Conservation (phyloP, 1,139 yeast species). For the Candida sp. region DNA sequence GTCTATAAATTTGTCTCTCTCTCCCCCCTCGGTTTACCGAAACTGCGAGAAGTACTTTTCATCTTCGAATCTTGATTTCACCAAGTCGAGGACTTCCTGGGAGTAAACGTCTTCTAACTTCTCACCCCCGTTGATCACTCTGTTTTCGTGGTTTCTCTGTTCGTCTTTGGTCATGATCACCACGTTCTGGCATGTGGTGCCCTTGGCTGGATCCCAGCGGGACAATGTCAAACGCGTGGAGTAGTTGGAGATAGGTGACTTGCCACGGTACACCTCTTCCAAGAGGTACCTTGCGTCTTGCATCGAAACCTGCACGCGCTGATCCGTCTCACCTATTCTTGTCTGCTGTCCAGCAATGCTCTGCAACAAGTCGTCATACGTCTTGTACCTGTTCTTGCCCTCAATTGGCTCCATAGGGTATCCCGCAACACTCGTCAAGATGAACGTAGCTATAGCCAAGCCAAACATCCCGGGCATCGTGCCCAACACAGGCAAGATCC, state of each 20-base stretch:
- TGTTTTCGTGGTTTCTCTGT: slow-evolving; percentile 75
- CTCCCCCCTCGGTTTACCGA: slow-evolving; percentile 19
- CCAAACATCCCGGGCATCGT: slow-evolving; percentile 98
- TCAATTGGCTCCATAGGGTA: slow-evolving; percentile 90
- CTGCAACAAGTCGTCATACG: slow-evolving; percentile 83
- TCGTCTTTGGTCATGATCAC: slow-evolving; percentile 92
- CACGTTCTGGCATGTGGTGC: slow-evolving; percentile 68
- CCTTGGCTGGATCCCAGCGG: slow-evolving; percentile 76
- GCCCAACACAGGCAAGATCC: slow-evolving; percentile 94
- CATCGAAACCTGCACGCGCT: slow-evolving; percentile 73
- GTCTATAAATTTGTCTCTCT: too few species aligned
- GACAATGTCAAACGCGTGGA: slow-evolving; percentile 81
- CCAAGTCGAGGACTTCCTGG: slow-evolving; percentile 58
- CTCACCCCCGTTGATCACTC: slow-evolving; percentile 71
- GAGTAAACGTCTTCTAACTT: slow-evolving; percentile 66
- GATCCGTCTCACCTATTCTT: slow-evolving; percentile 70
- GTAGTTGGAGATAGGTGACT: slow-evolving; percentile 86
- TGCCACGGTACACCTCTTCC: slow-evolving; percentile 93
- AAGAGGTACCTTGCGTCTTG: slow-evolving; percentile 82
- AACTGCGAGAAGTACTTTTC: slow-evolving; percentile 73
- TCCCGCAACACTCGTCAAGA: slow-evolving; percentile 80
- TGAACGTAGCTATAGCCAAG: slow-evolving; percentile 82
- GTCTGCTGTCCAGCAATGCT: slow-evolving; percentile 88
- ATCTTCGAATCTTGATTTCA: slow-evolving; percentile 69
- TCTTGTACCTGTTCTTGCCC: slow-evolving; percentile 86